Evolutionary conservation across 2,329 filamentous ascomycete genomes (phyloP), one percentile per base, ranked within the genome.

Genomic region (Teratosphaeria pseudoeucalypti): DNA sequence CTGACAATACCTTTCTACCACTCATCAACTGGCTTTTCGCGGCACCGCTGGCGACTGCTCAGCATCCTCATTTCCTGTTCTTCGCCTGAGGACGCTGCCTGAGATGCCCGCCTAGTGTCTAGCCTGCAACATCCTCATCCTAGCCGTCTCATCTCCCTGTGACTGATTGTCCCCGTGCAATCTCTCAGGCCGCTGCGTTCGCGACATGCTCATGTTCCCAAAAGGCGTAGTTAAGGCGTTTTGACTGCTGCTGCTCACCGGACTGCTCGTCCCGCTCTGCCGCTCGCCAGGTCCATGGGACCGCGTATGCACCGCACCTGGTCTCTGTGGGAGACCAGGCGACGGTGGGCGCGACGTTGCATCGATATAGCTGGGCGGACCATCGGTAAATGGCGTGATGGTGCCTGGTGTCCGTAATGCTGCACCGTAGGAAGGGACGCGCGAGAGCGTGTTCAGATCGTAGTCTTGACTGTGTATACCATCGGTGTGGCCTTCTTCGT

Each of bases 391-490:
- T 1, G 76, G 76, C 10, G 75, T 76, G 14, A 73, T 64, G 2
- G 72, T 62, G 16, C 70, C 73, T 1, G 76, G 76, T 1, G 76
- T 78, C 34, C 77, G 73, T 7, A 80, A 69, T 7, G 78, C 78
- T 0, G 78, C 78, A 66, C 77, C 77, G 64, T 82, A 82, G 55
- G 76, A 79, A 9, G 79, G 79, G 0, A 79, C 79, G 39, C 78
- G 75, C 4, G 74, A 70, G 1, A 82, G 71, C 34, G 73, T 74
- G 49, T 75, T 74, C 72, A 80, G 74, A 65, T 81, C 76, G 64
- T 75, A 79, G 56, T 73, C 70, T 34, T 58, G 56, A 26, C 61
- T 58, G 43, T 63, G 54, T 34, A 66, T 47, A 29, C 61, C 60
- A n/a, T 61, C 57, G 19, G 60, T 57, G 34, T 64, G 60, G 23